Evolutionary conservation across 495 filamentous ascomycete genomes (phyloP), one percentile per base, ranked within the genome.

Genomic region (Penicillium paxilli): DNA sequence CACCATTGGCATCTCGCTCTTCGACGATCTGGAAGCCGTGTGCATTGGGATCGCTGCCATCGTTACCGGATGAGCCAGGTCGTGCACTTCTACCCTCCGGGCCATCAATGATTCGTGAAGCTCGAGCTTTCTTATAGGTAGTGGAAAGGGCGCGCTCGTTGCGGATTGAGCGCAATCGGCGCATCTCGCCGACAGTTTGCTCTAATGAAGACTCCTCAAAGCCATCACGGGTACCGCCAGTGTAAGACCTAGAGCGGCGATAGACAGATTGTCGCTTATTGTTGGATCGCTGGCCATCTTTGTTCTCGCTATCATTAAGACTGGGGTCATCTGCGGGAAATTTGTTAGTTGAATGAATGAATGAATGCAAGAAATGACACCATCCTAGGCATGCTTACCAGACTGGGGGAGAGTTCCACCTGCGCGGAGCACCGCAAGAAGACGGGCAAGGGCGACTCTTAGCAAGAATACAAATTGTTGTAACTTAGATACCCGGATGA

Each of bases 401-500:
- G 87, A 86, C 26, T 83, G 83, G 30, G 89, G 86, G 44, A 98
- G 70, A 17, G 89, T 87, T 46, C 91, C 92, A 54, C 83, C 92
- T 48, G 79, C 85, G 51, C 90, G 85, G 40, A 99, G 82, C 17
- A 92, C 95, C 16, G 91, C 86, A 32, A 99, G 78, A 28, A 99
- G 79, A 49, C 95, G 81, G 7, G 95, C 95, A 44, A 98, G 84
- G 33, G 95, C 94, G 23, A 98, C 92, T 64, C 87, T 83, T 26
- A 99, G 75, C 37, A 99, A 76, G 69, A 95, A 97, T 11, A 98
- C 85, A 62, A 96, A 99, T 70, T 98, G 94, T 66, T 91, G 86
- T 47, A 99, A 77, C 64, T 93, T 88, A 11, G 90, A 85, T 21
- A 96, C 83, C 28, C 79, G 81, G 46, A 76, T 70, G 62, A 91